A percentile compares a stretch with the other conserved stretches of the same genome.
These are phyloP conservation scores for Crithidia brevicula DNA, from an alignment of 208 protist species.

Conservation along the genomic window DNA sequence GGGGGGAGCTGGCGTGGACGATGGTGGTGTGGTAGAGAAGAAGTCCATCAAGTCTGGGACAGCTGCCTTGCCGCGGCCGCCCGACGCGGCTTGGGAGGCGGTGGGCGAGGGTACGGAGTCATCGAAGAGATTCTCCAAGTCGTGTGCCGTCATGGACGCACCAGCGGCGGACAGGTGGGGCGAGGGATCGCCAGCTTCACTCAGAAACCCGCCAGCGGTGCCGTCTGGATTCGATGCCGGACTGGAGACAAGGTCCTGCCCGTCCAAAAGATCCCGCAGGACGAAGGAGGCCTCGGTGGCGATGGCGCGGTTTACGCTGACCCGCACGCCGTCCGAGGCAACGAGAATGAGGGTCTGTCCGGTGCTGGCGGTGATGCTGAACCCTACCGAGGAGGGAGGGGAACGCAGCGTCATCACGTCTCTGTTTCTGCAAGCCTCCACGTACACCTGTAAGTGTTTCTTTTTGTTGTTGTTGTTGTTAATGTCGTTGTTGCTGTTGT, in stretches of 20 bases:
- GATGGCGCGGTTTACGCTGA: slow-evolving; percentile 60
- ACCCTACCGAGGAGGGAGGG: not conserved
- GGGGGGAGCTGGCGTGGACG: not conserved
- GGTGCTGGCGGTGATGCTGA: not conserved
- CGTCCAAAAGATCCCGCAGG: slow-evolving; percentile 79
- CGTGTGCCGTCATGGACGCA: not conserved
- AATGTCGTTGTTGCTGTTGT: no score
- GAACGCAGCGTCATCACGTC: slow-evolving; percentile 1
- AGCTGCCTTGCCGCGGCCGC: not conserved
- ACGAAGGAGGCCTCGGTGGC: slow-evolving; percentile 80
- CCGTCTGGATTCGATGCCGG: slow-evolving; percentile 6
- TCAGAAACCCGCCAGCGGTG: not conserved
- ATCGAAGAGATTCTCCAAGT: slow-evolving; percentile 32
- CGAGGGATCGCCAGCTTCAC: not conserved
- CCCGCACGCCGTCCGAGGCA: slow-evolving; percentile 65
- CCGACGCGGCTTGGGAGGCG: not conserved
- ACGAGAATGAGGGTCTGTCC: slow-evolving; percentile 69
- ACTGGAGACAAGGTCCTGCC: slow-evolving; percentile 34
- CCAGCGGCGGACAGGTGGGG: not conserved
- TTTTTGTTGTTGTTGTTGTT: no score
- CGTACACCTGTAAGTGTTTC: not conserved
- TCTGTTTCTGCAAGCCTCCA: not conserved
- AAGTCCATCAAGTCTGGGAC: slow-evolving; percentile 37
- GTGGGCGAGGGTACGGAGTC: not conserved
- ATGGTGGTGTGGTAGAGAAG: slow-evolving; percentile 10